These are phyloP conservation scores for Gryganskiella cystojenkinii DNA, from an alignment of 192 early-diverging fungal species.

Conservation along the genomic window DNA sequence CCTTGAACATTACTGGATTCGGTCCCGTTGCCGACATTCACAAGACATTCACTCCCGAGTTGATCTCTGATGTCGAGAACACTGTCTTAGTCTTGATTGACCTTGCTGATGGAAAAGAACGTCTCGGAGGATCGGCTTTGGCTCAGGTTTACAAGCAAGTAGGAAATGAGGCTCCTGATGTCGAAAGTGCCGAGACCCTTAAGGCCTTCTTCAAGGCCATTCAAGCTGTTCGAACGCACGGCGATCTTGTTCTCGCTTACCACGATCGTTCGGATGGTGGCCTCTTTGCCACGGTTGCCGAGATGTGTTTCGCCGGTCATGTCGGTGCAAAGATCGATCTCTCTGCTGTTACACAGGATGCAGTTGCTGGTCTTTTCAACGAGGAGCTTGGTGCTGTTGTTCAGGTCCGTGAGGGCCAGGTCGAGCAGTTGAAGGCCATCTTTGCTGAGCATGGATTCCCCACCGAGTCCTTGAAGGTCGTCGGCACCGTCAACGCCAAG, in stretches of 20 bases:
- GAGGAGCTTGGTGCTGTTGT: slow-evolving; percentile 99
- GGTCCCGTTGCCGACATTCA: slow-evolving; percentile 88
- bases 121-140: slow-evolving; percentile 93
- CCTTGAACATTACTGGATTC: slow-evolving; percentile 94
- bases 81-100: slow-evolving; percentile 89
- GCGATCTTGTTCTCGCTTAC: slow-evolving; percentile 84
- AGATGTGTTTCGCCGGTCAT: slow-evolving; percentile 98
- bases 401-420: slow-evolving; percentile 75
- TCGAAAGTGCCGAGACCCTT: slow-evolving; percentile 76
- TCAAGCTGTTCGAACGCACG: slow-evolving; percentile 60
- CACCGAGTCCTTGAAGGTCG: slow-evolving; percentile 57
- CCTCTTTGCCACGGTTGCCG: slow-evolving; percentile 88
- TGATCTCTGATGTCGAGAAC: slow-evolving; percentile 59
- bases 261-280: slow-evolving; percentile 99
- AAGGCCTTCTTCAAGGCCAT: slow-evolving; percentile 85
- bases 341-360: slow-evolving; percentile 57
- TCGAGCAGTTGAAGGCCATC: slow-evolving; percentile 62
- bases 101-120: slow-evolving; percentile 81
- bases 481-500: slow-evolving; percentile 68
- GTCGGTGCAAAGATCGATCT: slow-evolving; percentile 81
- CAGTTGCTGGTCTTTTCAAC: slow-evolving; percentile 84
- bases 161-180: slow-evolving; percentile 87
- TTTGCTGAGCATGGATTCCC: slow-evolving; percentile 69
- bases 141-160: slow-evolving; percentile 94
- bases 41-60: slow-evolving; percentile 90